Evolutionary conservation across 176 grass and related monocot species (phyloP), one percentile per base, ranked within the genome.

Genomic region (Eragrostis nindensis): DNA sequence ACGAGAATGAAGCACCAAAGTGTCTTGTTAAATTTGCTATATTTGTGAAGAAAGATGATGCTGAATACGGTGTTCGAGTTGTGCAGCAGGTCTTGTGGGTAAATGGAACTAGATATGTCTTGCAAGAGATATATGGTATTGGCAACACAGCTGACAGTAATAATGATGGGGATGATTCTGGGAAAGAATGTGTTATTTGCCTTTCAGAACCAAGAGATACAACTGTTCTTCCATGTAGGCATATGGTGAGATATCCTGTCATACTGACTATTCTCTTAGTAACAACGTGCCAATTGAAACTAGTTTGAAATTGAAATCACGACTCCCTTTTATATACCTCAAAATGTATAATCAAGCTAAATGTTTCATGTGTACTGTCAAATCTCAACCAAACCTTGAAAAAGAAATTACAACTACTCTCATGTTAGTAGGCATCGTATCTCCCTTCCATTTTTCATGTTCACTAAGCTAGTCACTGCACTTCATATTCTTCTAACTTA

Each of bases 131-230:
- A 43, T 89, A 89, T 63, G 87, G 90, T 64, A 89, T 87, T 62
- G 83, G 83, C 44, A 87, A 79, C 68, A 71, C 78, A 43, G 48
- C 76, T 66, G 82, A 93, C 15, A 71, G 43, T 46, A 76, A 90
- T 29, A 56, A 46, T 63, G 25, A 61, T 80, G 73, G 80, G 36
- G 83, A 83, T 82, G 87, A 93, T 78, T 74, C 84, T 79, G 85
- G 85, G 12, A 93, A 89, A 84, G 84, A 87, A 82, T 93, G 91
- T 87, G 91, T 90, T 16, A 84, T 93, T 76, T 93, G 87, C 44
- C 87, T 93, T 44, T 90, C 87, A 39, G 84, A 93, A 75, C 87
- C 87, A 82, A 89, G 77, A 65, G 87, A 90, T 78, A 90, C 87
- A 24, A 85, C 87, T 53, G 73, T 93, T 29, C 87, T 93, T 39